Percentiles rank a stretch among this genome's conserved stretches.
Evolutionary conservation across 2,329 filamentous ascomycete genomes (phyloP).

Genomic region (Alternaria burnsii): DNA sequence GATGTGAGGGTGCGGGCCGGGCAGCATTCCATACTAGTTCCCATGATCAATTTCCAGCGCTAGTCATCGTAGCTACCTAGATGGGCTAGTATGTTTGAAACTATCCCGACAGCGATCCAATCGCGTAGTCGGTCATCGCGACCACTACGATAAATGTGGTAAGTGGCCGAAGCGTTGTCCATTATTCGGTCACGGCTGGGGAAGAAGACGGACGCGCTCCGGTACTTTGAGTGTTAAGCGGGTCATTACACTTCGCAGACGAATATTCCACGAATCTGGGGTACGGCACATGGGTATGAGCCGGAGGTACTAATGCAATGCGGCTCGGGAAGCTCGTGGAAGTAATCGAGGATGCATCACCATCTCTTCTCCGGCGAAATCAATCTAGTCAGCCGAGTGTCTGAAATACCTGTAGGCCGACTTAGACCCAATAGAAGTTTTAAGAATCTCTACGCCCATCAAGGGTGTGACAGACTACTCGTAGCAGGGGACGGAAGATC

Average conservation of each 20-base stretch:
- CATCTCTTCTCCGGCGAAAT: neutral
- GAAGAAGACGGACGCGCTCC: neutral
- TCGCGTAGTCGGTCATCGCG: neutral
- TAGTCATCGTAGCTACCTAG: neutral
- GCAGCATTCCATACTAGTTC: conserved; percentile 8
- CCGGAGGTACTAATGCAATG: conserved; percentile 6
- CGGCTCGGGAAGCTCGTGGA: neutral
- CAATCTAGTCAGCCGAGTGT: neutral
- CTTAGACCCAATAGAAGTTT: conserved; percentile 11
- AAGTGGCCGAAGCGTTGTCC: conserved; percentile 10
- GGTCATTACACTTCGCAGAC: neutral
- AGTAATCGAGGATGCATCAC: neutral
- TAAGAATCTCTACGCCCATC: neutral
- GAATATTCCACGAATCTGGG: conserved; percentile 16
- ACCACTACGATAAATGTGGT: conserved; percentile 9
- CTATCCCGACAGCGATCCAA: conserved; percentile 19
- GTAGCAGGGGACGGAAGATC: neutral
- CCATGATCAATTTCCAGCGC: conserved; percentile 10
- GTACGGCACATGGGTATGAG: conserved; percentile 1
- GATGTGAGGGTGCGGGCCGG: conserved; percentile 18
- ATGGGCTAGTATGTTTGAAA: neutral
- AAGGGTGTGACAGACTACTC: neutral
- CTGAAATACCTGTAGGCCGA: neutral
- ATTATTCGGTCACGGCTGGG: neutral
- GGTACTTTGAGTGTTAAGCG: conserved; percentile 2